These are phyloP conservation scores for Tulasnella calospora DNA, from an alignment of 768 basidiomycete species.

Conservation along the genomic window DNA sequence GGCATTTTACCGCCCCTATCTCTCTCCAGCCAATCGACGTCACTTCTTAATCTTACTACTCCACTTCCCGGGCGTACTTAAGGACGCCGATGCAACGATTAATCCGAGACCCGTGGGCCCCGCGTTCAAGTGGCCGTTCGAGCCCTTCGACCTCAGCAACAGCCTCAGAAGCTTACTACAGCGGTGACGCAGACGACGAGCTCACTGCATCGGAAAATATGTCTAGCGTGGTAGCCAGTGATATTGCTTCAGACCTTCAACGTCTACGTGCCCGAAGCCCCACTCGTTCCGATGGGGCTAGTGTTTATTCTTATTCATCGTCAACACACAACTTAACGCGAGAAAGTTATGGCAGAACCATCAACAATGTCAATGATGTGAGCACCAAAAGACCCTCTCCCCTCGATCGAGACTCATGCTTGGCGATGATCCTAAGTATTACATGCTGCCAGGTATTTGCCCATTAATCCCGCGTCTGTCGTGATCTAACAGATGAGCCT, in stretches of 20 bases:
- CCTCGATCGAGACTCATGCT: background rate
- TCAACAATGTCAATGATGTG: constrained; percentile 25
- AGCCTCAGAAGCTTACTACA: background rate
- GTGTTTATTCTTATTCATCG: constrained; percentile 24
- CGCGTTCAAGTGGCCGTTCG: background rate
- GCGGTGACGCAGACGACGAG: background rate
- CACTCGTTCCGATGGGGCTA: background rate
- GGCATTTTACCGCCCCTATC: background rate
- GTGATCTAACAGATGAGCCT: background rate
- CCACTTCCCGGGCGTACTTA: background rate
- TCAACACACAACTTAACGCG: constrained; percentile 17
- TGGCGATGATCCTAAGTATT: background rate
- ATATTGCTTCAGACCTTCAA: background rate
- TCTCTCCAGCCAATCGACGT: background rate
- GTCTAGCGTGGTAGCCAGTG: background rate
- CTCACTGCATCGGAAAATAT: background rate
- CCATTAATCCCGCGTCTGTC: background rate
- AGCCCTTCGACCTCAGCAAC: background rate
- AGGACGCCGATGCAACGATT: background rate
- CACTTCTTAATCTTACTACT: background rate
- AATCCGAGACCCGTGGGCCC: background rate
- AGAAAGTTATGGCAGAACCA: constrained; percentile 11
- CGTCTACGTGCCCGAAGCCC: no score
- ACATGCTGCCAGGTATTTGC: background rate
- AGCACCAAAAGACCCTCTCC: background rate